Percentiles rank a stretch among this genome's conserved stretches.
Conservation (phyloP, 2,329 filamentous ascomycete species). For the Catunica adiposa region DNA sequence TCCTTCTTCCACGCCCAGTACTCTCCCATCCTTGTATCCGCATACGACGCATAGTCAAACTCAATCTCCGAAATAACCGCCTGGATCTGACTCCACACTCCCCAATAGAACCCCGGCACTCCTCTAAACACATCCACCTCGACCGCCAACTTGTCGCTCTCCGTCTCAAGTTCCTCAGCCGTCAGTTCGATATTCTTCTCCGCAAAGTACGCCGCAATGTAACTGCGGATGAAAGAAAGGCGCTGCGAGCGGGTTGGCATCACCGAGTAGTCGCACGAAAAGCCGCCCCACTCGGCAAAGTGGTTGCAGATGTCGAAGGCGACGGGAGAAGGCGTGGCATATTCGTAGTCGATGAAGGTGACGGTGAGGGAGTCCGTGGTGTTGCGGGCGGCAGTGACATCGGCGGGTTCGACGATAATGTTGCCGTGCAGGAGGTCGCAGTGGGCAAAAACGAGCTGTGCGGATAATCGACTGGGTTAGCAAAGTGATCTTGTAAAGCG, state of each 20-base stretch:
- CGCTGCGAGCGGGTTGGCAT: conserved; percentile 66
- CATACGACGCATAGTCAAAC: conserved; percentile 90
- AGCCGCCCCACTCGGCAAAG: conserved; percentile 95
- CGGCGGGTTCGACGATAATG: conserved; percentile 59
- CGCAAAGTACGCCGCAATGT: conserved; percentile 57
- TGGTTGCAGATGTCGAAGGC: conserved; percentile 97
- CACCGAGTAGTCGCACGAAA: conserved; percentile 78
- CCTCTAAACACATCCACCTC: conserved; percentile 83
- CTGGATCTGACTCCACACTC: conserved; percentile 92
- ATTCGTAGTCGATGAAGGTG: conserved; percentile 96
- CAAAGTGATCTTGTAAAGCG: neutral
- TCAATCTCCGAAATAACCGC: conserved; percentile 87
- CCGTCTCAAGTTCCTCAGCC: conserved; percentile 36
- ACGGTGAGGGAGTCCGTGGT: conserved; percentile 30
- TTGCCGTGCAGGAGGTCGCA: conserved; percentile 95
- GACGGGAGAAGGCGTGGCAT: conserved; percentile 81
- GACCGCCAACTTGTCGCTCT: conserved; percentile 50
- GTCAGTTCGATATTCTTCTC: conserved; percentile 22
- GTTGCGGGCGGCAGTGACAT: conserved; percentile 15
- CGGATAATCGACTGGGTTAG: conserved; percentile 1
- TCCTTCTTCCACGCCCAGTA: conserved; percentile 87
- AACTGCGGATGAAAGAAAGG: conserved; percentile 66
- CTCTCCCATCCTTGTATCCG: conserved; percentile 69
- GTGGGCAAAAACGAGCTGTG: conserved; percentile 74
- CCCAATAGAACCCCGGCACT: conserved; percentile 79